Evolutionary conservation across 2,329 filamentous ascomycete species (phyloP).

Genomic region (Clarireedia homoeocarpa): DNA sequence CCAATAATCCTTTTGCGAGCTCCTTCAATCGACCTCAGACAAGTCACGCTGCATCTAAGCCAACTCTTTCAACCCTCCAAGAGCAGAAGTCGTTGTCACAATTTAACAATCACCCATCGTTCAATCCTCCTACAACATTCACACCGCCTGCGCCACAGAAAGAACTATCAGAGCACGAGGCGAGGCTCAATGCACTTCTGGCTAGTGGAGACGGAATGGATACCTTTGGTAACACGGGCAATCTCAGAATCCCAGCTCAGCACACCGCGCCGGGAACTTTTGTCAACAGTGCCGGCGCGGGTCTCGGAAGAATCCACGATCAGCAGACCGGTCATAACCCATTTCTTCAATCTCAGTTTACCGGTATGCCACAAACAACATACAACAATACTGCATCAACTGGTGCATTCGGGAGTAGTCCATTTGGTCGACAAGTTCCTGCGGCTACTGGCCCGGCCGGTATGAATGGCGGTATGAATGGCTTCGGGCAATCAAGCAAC

Average conservation of each 20-base stretch:
- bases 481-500: conserved; percentile 35
- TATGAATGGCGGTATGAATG: conserved; percentile 42
- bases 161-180: conserved; percentile 55
- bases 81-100: conserved; percentile 70
- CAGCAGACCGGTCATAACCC: conserved; percentile 71
- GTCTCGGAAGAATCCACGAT: conserved; percentile 57
- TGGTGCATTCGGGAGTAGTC: conserved; percentile 20
- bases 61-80: conserved; percentile 66
- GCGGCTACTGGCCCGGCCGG: conserved; percentile 50
- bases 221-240: conserved; percentile 95
- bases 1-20: conserved; percentile 92
- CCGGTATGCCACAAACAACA: conserved; percentile 58
- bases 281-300: conserved; percentile 86
- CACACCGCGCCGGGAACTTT: conserved; percentile 95
- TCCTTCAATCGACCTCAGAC: conserved; percentile 57
- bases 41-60: conserved; percentile 47
- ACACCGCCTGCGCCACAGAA: conserved; percentile 41
- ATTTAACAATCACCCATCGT: conserved; percentile 40
- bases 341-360: conserved; percentile 78
- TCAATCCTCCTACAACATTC: conserved; percentile 37
- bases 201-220: conserved; percentile 87
- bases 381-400: conserved; percentile 37
- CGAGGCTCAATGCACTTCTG: conserved; percentile 78
- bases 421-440: conserved; percentile 37
- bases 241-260: conserved; percentile 89